A percentile compares a stretch with the other conserved stretches of the same genome.
Conservation (phyloP, 176 grass and related monocot genomes). For the Aegilops bicornis region DNA sequence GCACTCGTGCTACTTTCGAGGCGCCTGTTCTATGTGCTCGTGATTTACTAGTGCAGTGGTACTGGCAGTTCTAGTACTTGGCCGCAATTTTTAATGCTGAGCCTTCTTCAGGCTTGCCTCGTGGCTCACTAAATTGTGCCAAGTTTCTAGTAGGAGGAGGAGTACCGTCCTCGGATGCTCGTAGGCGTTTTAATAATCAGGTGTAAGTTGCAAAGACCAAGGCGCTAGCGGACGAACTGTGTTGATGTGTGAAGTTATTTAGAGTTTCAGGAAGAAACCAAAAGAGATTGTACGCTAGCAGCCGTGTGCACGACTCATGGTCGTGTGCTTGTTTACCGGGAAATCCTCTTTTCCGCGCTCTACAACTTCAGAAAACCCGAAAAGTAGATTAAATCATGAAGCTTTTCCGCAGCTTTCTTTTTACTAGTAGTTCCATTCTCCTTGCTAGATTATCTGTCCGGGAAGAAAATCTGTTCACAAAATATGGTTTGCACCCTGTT, state of each 20-base stretch:
- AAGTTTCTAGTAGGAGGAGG: background rate
- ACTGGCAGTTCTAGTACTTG: background rate
- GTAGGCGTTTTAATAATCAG: conserved; percentile 21
- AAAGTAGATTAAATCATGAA: background rate
- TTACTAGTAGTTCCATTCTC: background rate
- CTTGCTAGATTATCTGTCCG: background rate
- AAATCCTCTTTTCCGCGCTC: conserved; percentile 6
- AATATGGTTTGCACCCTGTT: background rate
- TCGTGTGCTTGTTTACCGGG: background rate
- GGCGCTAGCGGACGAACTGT: conserved; percentile 15
- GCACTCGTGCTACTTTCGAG: background rate
- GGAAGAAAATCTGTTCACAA: background rate
- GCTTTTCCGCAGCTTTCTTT: background rate
- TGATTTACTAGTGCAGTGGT: background rate
- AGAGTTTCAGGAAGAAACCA: background rate
- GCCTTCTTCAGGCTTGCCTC: background rate
- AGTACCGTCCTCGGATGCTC: background rate
- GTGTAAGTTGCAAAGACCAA: background rate
- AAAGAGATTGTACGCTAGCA: background rate
- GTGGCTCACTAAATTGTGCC: background rate
- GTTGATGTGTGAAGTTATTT: background rate
- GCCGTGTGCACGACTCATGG: background rate
- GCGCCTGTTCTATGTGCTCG: background rate
- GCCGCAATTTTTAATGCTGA: conserved; percentile 34
- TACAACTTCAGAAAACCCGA: background rate